Percentiles rank a stretch among this genome's conserved stretches.
Evolutionary conservation across 108 stramenopile genomes (phyloP).

Genomic region (Pseudonitzschia delicatissima): DNA sequence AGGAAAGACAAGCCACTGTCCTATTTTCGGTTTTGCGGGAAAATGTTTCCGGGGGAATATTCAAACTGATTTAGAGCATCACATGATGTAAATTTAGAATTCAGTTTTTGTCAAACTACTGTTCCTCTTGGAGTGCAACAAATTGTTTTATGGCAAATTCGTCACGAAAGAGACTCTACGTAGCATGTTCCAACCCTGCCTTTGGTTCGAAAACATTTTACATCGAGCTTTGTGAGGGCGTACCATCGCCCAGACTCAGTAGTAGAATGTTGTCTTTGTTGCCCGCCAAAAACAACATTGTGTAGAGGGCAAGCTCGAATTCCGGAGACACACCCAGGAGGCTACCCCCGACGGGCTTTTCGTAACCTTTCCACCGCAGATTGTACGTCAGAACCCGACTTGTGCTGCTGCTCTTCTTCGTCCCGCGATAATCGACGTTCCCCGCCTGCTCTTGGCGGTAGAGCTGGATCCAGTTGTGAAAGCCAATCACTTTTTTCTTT

Average conservation of each 20-base stretch:
- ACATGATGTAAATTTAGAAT: too few species aligned
- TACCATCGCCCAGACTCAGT: slow-evolving; percentile 52
- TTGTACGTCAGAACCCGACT: slow-evolving; percentile 79
- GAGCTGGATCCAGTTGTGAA: slow-evolving; percentile 94
- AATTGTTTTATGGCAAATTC: too few species aligned
- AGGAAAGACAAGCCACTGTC: too few species aligned
- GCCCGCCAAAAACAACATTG: slow-evolving; percentile 65
- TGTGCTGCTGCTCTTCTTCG: slow-evolving; percentile 49
- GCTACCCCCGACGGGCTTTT: slow-evolving; percentile 77
- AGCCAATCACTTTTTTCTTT: slow-evolving; percentile 64
- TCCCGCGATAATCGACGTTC: slow-evolving; percentile 82
- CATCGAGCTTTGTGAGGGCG: not conserved
- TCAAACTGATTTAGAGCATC: too few species aligned
- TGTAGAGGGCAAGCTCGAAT: slow-evolving; percentile 92
- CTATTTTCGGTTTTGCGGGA: too few species aligned
- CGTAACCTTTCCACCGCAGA: slow-evolving; percentile 83
- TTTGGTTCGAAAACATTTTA: not conserved
- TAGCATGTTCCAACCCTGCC: not conserved
- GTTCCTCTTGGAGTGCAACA: too few species aligned
- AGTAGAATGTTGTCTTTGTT: slow-evolving; percentile 59
- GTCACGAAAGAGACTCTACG: not conserved
- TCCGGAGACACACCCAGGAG: slow-evolving; percentile 87
- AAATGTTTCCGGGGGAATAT: too few species aligned
- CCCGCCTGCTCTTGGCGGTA: slow-evolving; percentile 83
- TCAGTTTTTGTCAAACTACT: too few species aligned